Conservation (phyloP, 2,329 filamentous ascomycete genomes). For the Kalmusia sp. region DNA sequence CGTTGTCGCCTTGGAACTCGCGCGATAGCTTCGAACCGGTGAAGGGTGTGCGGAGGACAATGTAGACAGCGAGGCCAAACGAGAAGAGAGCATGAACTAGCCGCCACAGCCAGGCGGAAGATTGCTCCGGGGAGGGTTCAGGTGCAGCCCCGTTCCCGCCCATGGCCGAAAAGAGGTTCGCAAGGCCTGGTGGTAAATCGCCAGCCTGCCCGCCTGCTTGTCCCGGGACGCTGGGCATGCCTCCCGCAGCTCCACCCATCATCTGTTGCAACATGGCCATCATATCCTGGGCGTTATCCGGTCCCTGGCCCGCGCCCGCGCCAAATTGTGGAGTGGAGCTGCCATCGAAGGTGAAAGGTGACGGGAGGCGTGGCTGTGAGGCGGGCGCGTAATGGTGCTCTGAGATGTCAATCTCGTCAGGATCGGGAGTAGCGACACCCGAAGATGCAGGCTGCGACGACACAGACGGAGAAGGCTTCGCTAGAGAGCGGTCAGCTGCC, state of each 20-base stretch:
- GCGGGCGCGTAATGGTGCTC: constrained; percentile 71
- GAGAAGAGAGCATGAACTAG: constrained; percentile 77
- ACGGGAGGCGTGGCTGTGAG: constrained; percentile 50
- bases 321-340: constrained; percentile 28
- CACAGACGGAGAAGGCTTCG: constrained; percentile 28
- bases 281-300: constrained; percentile 63
- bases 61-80: constrained; percentile 72
- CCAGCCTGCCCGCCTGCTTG: constrained; percentile 33
- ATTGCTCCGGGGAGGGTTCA: constrained; percentile 48
- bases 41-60: constrained; percentile 72
- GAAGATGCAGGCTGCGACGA: constrained; percentile 26
- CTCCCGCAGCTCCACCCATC: constrained; percentile 58
- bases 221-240: constrained; percentile 39
- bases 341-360: constrained; percentile 41
- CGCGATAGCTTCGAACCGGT: constrained; percentile 67
- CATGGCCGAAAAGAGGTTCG: constrained; percentile 55
- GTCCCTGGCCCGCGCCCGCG: constrained; percentile 21
- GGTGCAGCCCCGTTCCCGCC: constrained; percentile 47
- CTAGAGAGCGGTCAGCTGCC: constrained; percentile 33
- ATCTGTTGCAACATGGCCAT: constrained; percentile 79
- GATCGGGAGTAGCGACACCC: constrained; percentile 56
- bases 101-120: constrained; percentile 68
- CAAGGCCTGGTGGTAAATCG: constrained; percentile 50
- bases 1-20: constrained; percentile 23
- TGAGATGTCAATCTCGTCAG: constrained; percentile 82